These are phyloP conservation scores for Trichoderma hamatum DNA, from an alignment of 2,329 filamentous ascomycete genomes.

Conservation along the genomic window DNA sequence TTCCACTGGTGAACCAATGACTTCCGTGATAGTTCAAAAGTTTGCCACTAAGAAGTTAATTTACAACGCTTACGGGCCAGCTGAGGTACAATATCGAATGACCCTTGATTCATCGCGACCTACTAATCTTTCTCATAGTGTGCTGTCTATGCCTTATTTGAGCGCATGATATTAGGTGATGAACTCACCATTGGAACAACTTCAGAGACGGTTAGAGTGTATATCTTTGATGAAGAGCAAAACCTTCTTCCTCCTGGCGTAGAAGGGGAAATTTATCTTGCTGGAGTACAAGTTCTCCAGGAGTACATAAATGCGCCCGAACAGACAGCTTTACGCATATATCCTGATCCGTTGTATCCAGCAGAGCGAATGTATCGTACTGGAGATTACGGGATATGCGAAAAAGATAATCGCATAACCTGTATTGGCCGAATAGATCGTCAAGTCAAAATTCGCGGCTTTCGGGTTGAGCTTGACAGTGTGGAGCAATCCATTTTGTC, in stretches of 20 bases:
- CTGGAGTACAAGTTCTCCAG: slow-evolving; percentile 6
- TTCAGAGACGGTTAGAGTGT: slow-evolving; percentile 17
- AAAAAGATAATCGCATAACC: slow-evolving; percentile 9
- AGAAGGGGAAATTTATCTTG: slow-evolving; percentile 17
- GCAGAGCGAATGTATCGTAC: slow-evolving; percentile 21
- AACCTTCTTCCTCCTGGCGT: not conserved
- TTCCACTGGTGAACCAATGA: slow-evolving; percentile 14
- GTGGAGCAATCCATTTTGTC: slow-evolving; percentile 22
- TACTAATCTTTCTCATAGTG: not conserved
- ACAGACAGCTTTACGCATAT: slow-evolving; percentile 2
- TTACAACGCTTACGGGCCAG: slow-evolving; percentile 25
- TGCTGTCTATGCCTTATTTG: slow-evolving; percentile 13
- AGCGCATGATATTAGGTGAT: slow-evolving; percentile 22
- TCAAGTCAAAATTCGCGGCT: slow-evolving; percentile 25
- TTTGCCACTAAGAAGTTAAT: slow-evolving; percentile 4
- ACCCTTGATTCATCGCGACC: not conserved
- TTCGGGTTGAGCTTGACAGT: slow-evolving; percentile 24
- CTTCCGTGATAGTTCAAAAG: not conserved
- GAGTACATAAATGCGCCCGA: slow-evolving; percentile 18
- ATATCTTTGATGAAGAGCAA: slow-evolving; percentile 17
- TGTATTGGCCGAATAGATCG: slow-evolving; percentile 22
- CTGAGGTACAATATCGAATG: slow-evolving; percentile 2
- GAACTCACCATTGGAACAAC: slow-evolving; percentile 1
- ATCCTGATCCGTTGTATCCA: slow-evolving; percentile 5
- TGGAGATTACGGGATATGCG: slow-evolving; percentile 8